These are phyloP conservation scores for Papiliotrema terrestris DNA, from an alignment of 1,284 basidiomycete genomes.

Conservation along the genomic window DNA sequence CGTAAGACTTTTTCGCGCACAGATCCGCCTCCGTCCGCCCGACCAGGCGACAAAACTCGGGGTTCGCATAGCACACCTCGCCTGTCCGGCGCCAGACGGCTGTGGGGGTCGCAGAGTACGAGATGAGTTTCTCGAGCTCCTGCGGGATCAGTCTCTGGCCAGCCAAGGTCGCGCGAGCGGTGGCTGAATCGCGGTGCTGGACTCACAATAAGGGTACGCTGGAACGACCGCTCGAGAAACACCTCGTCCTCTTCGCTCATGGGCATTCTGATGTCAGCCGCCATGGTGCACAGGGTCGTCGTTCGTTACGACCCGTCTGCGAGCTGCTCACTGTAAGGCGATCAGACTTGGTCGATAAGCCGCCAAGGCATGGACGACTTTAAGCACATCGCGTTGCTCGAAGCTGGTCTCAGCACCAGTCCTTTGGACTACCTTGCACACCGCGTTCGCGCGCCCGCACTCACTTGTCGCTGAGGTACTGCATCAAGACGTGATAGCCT, in stretches of 20 bases:
- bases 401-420: constrained; percentile 57
- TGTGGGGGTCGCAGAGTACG: constrained; percentile 96
- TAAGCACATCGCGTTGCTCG: constrained; percentile 90
- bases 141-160: constrained; percentile 35
- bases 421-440: not conserved
- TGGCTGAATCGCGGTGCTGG: not conserved
- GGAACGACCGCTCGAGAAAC: constrained; percentile 93
- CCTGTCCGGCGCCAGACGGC: constrained; percentile 98
- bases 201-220: constrained; percentile 81
- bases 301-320: too few relatives aligned
- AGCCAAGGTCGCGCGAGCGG: not conserved
- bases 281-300: too few relatives aligned
- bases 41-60: constrained; percentile 92
- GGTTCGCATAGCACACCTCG: constrained; percentile 93
- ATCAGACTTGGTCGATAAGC: constrained; percentile 94
- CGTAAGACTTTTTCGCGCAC: constrained; percentile 69
- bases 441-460: too few relatives aligned
- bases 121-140: constrained; percentile 96
- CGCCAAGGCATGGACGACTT: constrained; percentile 88
- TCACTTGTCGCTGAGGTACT: constrained; percentile 76
- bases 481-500: constrained; percentile 91
- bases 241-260: constrained; percentile 88
- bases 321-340: constrained; percentile 64
- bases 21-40: constrained; percentile 83
- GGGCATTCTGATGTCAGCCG: constrained; percentile 62